phyloP scores from a whole-genome alignment of 441 rosid species.

The Adansonia madagascariensis region DNA sequence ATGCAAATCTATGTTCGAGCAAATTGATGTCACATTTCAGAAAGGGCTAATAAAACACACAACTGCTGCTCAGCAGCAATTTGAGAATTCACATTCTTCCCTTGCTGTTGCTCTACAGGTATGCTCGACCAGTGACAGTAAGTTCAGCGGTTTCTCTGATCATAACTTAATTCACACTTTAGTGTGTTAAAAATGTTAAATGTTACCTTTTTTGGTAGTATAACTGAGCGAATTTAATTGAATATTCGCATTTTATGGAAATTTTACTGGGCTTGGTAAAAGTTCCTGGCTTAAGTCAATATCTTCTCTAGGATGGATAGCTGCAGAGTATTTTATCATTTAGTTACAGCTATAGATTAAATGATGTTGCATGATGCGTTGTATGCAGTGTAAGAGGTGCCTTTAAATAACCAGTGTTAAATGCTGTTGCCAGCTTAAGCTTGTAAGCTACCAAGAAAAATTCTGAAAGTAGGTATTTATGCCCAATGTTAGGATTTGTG shows the following conservation, averaged over 20 bases:
- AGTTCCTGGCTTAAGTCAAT: neutral
- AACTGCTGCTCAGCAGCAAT: constrained; percentile 61
- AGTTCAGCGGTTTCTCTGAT: neutral
- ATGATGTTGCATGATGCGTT: neutral
- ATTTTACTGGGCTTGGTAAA: neutral
- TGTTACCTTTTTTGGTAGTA: neutral
- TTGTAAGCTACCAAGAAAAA: neutral
- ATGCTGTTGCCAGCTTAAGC: neutral
- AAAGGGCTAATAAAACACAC: constrained; percentile 59
- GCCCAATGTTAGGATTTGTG: neutral
- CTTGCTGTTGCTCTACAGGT: constrained; percentile 65
- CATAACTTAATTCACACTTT: neutral
- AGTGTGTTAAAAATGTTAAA: constrained; percentile 5
- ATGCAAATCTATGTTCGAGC: constrained; percentile 82
- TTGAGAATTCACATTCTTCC: constrained; percentile 63
- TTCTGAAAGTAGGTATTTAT: constrained; percentile 6
- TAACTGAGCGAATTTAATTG: constrained; percentile 5
- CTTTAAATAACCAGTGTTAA: constrained; percentile 2
- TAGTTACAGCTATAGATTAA: neutral
- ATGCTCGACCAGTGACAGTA: constrained; percentile 25
- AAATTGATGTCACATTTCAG: constrained; percentile 68
- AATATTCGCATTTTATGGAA: neutral
- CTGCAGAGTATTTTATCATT: neutral
- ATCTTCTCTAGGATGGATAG: neutral
- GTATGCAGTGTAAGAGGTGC: neutral